Evolutionary conservation across 2,329 filamentous ascomycete genomes (phyloP).

Genomic region (Aspergillus sp.): DNA sequence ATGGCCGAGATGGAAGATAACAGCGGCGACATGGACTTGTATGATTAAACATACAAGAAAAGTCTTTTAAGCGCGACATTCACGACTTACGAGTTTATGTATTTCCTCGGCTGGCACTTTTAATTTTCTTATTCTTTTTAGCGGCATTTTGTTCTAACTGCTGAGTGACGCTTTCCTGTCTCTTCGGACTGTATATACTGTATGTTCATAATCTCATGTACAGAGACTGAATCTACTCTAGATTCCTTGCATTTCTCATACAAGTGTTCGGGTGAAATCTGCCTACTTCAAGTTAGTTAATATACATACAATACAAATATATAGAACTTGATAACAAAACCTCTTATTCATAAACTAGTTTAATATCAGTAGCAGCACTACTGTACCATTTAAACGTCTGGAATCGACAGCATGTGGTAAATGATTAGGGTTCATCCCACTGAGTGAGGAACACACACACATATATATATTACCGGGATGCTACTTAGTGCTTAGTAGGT

Average conservation of each 20-base stretch:
- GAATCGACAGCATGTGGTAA: too few relatives aligned
- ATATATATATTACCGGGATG: too few relatives aligned
- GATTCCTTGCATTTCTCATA: not conserved
- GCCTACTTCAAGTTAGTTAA: not conserved
- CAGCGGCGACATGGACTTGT: conserved; percentile 62
- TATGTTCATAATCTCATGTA: not conserved
- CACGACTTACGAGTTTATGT: not conserved
- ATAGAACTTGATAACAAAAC: too few relatives aligned
- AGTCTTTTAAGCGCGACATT: not conserved
- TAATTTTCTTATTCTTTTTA: not conserved
- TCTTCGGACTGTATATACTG: too few relatives aligned
- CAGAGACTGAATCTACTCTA: not conserved
- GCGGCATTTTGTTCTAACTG: not conserved
- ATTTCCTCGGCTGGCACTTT: too few relatives aligned
- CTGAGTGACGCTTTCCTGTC: too few relatives aligned
- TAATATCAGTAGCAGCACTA: too few relatives aligned
- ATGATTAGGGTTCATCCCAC: too few relatives aligned
- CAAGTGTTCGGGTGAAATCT: not conserved
- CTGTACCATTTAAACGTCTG: too few relatives aligned
- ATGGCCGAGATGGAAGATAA: conserved; percentile 67
- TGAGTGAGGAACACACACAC: too few relatives aligned
- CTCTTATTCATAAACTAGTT: too few relatives aligned
- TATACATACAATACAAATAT: not conserved
- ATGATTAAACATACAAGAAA: conserved; percentile 46
- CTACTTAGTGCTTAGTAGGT: too few relatives aligned